phyloP scores from a whole-genome alignment of 1,139 yeast species.

The Pichia sp. region DNA sequence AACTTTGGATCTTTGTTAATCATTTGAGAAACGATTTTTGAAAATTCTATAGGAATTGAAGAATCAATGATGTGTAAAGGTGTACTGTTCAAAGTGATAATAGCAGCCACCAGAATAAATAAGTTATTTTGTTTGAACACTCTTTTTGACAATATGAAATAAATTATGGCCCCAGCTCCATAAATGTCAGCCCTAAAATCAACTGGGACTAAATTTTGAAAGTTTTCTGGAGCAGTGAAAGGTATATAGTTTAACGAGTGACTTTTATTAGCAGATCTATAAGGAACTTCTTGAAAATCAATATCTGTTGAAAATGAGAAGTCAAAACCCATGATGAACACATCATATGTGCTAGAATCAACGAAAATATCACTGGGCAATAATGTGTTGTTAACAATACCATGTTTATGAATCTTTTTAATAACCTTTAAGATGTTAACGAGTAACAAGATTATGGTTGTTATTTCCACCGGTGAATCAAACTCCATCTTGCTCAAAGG shows the following conservation, averaged over 20 bases:
- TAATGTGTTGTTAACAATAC: constrained; percentile 49
- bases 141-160: constrained; percentile 45
- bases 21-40: constrained; percentile 41
- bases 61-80: constrained; percentile 38
- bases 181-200: constrained; percentile 51
- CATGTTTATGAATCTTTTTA: constrained; percentile 39
- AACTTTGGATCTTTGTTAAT: constrained; percentile 42
- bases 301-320: constrained; percentile 42
- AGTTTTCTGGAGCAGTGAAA: constrained; percentile 50
- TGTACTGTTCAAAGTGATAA: constrained; percentile 40
- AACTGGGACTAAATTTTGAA: constrained; percentile 41
- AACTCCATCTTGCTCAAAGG: constrained; percentile 7
- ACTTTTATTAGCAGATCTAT: constrained; percentile 32
- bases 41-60: constrained; percentile 39
- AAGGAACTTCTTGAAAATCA: constrained; percentile 41
- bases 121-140: constrained; percentile 44
- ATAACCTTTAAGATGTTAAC: constrained; percentile 37
- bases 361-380: constrained; percentile 39
- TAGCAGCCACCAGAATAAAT: constrained; percentile 40
- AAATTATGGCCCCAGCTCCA: constrained; percentile 47
- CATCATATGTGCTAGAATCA: constrained; percentile 31
- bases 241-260: constrained; percentile 41
- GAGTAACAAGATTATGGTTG: constrained; percentile 36
- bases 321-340: constrained; percentile 49
- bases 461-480: constrained; percentile 24